phyloP scores from a whole-genome alignment of 2,329 filamentous ascomycete genomes.

The Fusarium euwallaceae region DNA sequence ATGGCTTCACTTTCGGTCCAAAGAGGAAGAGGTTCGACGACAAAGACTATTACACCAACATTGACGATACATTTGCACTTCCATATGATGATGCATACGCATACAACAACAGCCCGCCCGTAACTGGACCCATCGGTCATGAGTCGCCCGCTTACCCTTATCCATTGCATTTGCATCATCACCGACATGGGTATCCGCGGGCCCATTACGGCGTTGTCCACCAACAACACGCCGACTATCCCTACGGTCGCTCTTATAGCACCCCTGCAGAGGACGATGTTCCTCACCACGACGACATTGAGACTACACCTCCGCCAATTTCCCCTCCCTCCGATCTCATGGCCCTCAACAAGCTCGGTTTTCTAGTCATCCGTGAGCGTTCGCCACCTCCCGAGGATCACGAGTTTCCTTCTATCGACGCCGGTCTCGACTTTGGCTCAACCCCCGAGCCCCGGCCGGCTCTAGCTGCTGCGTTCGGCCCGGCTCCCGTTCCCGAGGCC shows the following conservation, averaged over 20 bases:
- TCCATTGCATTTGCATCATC: background rate
- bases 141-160: constrained; percentile 5
- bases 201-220: constrained; percentile 4
- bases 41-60: background rate
- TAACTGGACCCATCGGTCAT: constrained; percentile 25
- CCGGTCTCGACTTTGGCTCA: constrained; percentile 32
- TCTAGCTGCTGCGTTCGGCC: constrained; percentile 23
- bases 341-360: constrained; percentile 51
- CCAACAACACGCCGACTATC: constrained; percentile 24
- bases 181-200: constrained; percentile 13
- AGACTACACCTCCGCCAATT: constrained; percentile 27
- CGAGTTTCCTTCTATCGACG: constrained; percentile 29
- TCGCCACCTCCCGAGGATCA: constrained; percentile 41
- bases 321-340: constrained; percentile 43
- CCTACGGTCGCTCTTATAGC: constrained; percentile 12
- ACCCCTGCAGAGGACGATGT: constrained; percentile 24
- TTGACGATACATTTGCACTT: constrained; percentile 10
- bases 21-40: constrained; percentile 43
- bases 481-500: constrained; percentile 27
- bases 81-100: constrained; percentile 13
- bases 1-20: constrained; percentile 38
- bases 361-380: constrained; percentile 57
- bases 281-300: constrained; percentile 28
- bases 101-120: constrained; percentile 18
- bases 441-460: constrained; percentile 34